Evolutionary conservation across 345 rosid species (phyloP), one percentile per base, ranked within the genome.

Genomic region (Erodium maritimum): DNA sequence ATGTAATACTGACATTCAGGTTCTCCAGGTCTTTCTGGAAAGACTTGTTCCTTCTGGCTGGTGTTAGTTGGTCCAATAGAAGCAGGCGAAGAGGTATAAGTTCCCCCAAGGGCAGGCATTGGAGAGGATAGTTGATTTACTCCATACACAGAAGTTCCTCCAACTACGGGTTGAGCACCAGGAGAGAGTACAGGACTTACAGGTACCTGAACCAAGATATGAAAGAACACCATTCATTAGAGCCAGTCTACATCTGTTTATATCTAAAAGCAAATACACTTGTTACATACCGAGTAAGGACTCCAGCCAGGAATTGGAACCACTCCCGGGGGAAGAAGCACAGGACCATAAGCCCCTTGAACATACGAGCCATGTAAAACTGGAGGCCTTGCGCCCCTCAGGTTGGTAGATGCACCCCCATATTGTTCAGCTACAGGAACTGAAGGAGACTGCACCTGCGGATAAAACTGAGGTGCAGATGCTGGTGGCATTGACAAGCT

Each of bases 21-120:
- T 53, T 89, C 88, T 62, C 87, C 96, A 23, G 84, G 95, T 68
- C 95, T 80, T 61, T 85, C 88, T 2, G 99, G 99, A 79, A 83
- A 90, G 29, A 66, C 50, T 16, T 67, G 78, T 24, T 87, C 96
- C 71, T 69, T 82, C 76, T 77, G 82, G 62, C 60, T 64, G 58
- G 79, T 77, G 69, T 73, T 80, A 13, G 88, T 78, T 60, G 82
- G 75, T 65, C 74, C 81, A 23, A 68, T 54, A 56, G 81, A 65
- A 59, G 79, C 54, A 58, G 75, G 81, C 17, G 70, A 55, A 33
- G 81, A 58, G 53, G 70, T 85, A 76, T 83, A 85, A 50, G 82
- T 50, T 69, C 88, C 86, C 0, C 82, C 53, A 67, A 81, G 83
- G 56, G 81, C 79, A 60, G 85, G 74, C 37, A 29, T 29, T 29